Evolutionary conservation across 257 asterid genomes (phyloP), one percentile per base, ranked within the genome.

Genomic region (Hygrophila difformis): DNA sequence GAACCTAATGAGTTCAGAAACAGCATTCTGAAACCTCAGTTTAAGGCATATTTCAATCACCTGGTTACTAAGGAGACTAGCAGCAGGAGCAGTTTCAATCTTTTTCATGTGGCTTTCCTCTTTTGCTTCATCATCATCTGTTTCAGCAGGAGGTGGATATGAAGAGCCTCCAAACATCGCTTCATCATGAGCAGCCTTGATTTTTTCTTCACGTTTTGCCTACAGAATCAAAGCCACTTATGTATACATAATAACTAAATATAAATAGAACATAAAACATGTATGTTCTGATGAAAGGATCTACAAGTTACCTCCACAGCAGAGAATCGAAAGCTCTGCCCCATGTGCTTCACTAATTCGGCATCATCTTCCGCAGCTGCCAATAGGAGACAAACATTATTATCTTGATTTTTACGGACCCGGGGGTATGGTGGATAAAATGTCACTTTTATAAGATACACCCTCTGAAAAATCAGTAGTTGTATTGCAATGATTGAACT

Each of bases 301-400:
- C n/a, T n/a, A n/a, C n/a, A 17, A 5, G 29, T 24, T 66, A 87
- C 96, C 89, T 74, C 70, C 49, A 82, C 75, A 8, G 79, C 72
- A 34, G 96, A 63, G 55, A 75, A 79, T 63, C 93, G 82, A 68
- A 87, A 87, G 78, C 91, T 82, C 56, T 77, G 88, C 18, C 94
- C 93, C 6, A 73, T 63, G 74, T 69, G 66, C 69, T 82, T 82
- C 63, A 82, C 97, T 62, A 87, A 59, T 24, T 17, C 67, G 16
- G 62, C 72, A 39, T 82, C 96, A 71, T 87, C 96, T 59, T 87
- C 96, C 17, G 61, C 93, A 74, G 81, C 94, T 82, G 81, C 55
- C 47, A 44, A 50, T 33, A 62, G 38, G 18, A 21, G 24, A 53
- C 28, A 43, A 53, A 49, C 57, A 28, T 15, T 15, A 34, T 42